These are phyloP conservation scores for Coemansia sp. DNA, from an alignment of 192 early-diverging fungal species.

Conservation along the genomic window DNA sequence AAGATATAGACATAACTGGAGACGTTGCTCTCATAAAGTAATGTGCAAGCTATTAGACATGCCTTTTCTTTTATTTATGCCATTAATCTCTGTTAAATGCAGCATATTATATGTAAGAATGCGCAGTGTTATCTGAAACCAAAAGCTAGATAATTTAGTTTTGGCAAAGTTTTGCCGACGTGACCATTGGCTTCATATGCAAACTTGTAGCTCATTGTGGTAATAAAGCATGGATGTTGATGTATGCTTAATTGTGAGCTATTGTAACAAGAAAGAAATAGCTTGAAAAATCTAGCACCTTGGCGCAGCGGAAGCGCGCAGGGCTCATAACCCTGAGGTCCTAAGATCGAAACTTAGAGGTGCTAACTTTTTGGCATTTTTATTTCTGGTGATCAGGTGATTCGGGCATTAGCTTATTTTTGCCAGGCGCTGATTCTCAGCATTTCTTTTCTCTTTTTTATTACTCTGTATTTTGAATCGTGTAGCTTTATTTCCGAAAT, in stretches of 20 bases:
- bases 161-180: no score
- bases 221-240: neutral
- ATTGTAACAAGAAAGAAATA: neutral
- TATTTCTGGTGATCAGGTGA: neutral
- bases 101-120: no score
- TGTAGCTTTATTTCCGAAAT: constrained; percentile 11
- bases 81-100: no score
- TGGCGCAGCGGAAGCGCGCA: constrained; percentile 84
- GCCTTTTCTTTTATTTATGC: no score
- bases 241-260: neutral
- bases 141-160: no score
- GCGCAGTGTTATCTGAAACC: no score
- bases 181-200: constrained; percentile 15
- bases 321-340: constrained; percentile 89
- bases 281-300: constrained; percentile 53
- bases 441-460: constrained; percentile 10
- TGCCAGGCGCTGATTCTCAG: neutral
- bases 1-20: no score
- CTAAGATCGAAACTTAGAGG: constrained; percentile 74
- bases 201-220: neutral
- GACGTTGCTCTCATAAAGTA: no score
- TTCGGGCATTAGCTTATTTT: neutral
- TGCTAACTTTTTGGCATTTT: constrained; percentile 45
- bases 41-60: no score
- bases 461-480: constrained; percentile 1